Evolutionary conservation across 257 asterid genomes (phyloP).

Genomic region (Plantago elongata): DNA sequence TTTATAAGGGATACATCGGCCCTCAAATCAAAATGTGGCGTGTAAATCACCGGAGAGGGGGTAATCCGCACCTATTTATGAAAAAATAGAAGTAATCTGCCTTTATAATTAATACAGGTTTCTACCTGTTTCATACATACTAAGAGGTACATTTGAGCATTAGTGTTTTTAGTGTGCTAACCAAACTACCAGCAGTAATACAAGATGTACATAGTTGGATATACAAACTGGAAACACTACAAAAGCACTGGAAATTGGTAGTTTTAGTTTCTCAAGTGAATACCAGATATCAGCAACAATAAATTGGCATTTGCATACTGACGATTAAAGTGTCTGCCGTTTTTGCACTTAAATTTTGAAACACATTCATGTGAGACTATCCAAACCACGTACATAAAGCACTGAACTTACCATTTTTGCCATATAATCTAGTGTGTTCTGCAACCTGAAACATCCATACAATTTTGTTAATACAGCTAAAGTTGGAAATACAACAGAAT

Average conservation of each 20-base stretch:
- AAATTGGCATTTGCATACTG: not conserved
- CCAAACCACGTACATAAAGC: slow-evolving; percentile 2
- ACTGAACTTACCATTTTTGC: slow-evolving; percentile 66
- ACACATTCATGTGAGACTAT: slow-evolving; percentile 10
- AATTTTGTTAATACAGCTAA: slow-evolving; percentile 5
- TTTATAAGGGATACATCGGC: too few relatives aligned
- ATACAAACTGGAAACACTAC: not conserved
- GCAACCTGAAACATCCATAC: slow-evolving; percentile 57
- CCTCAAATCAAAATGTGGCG: too few relatives aligned
- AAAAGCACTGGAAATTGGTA: slow-evolving; percentile 1
- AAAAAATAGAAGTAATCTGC: too few relatives aligned
- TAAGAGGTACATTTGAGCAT: slow-evolving; percentile 2
- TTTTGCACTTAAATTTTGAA: not conserved
- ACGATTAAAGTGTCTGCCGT: not conserved
- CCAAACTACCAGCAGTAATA: not conserved
- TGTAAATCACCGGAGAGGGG: too few relatives aligned
- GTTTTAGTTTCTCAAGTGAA: not conserved
- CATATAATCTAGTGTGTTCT: slow-evolving; percentile 65
- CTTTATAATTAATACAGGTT: too few relatives aligned
- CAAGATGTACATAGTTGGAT: not conserved
- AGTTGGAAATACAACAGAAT: not conserved
- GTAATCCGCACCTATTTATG: too few relatives aligned
- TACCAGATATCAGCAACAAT: not conserved
- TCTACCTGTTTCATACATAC: too few relatives aligned
- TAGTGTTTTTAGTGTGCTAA: not conserved